phyloP scores from a whole-genome alignment of 2,329 filamentous ascomycete species.

The Alternaria solani region DNA sequence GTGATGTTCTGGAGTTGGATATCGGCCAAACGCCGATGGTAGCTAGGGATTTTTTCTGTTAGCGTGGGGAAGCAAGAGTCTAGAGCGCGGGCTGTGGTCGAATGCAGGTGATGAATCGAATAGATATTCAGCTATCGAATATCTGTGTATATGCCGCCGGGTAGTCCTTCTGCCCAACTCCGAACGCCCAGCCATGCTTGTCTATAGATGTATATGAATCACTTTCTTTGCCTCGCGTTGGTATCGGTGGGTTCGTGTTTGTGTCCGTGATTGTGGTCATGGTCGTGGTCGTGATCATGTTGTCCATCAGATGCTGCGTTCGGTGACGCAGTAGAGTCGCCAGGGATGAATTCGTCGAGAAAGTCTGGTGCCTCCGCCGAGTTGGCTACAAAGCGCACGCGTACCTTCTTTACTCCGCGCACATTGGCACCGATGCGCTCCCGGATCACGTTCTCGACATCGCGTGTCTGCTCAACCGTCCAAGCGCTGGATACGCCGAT shows the following conservation, averaged over 20 bases:
- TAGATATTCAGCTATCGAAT: constrained; percentile 12
- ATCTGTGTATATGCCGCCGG: constrained; percentile 22
- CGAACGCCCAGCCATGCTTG: constrained; percentile 35
- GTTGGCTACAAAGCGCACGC: constrained; percentile 81
- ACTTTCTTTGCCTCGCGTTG: constrained; percentile 32
- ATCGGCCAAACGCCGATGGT: constrained; percentile 14
- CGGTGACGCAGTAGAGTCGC: constrained; percentile 38
- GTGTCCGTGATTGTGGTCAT: constrained; percentile 36
- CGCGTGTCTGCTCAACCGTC: constrained; percentile 74
- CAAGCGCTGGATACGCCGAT: constrained; percentile 79
- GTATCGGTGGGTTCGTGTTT: constrained; percentile 32
- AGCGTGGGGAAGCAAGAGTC: constrained; percentile 1
- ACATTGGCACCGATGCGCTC: constrained; percentile 77
- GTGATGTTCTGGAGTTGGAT: constrained; percentile 2
- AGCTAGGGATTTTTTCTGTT: constrained; percentile 2
- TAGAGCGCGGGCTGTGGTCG: constrained; percentile 1
- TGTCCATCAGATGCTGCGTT: constrained; percentile 44
- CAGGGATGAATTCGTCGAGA: constrained; percentile 71
- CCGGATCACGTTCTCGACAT: constrained; percentile 77
- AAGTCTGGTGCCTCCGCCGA: constrained; percentile 65
- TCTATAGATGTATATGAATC: constrained; percentile 26
- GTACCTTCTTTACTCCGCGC: constrained; percentile 82
- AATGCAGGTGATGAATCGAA: not conserved
- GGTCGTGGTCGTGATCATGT: constrained; percentile 37
- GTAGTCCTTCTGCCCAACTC: constrained; percentile 30